Conservation (phyloP, 345 rosid species). For the Gynandropsis gynandra region DNA sequence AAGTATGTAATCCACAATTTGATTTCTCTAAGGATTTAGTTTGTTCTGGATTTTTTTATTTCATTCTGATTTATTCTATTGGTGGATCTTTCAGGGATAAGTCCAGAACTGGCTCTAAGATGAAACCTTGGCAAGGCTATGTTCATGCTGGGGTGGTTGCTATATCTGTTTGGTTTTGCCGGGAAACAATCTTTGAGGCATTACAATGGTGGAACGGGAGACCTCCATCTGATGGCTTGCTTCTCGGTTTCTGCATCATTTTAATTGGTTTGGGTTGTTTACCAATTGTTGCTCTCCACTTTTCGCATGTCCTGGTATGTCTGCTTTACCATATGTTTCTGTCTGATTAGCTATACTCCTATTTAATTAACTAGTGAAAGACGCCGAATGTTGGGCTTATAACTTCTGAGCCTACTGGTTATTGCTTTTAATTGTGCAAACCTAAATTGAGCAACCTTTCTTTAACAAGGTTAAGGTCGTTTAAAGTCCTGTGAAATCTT, state of each 20-base stretch:
- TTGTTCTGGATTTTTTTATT: slow-evolving; percentile 5
- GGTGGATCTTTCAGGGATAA: slow-evolving; percentile 60
- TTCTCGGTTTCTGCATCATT: slow-evolving; percentile 79
- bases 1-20: slow-evolving; percentile 39
- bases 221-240: slow-evolving; percentile 89
- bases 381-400: not conserved
- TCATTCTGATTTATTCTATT: slow-evolving; percentile 1
- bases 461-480: slow-evolving; percentile 12
- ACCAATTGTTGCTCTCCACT: slow-evolving; percentile 87
- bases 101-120: slow-evolving; percentile 70
- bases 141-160: slow-evolving; percentile 76
- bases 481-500: too few species aligned
- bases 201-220: slow-evolving; percentile 96
- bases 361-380: not conserved
- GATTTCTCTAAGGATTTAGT: not conserved
- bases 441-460: slow-evolving; percentile 2
- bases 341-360: slow-evolving; percentile 3
- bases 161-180: slow-evolving; percentile 86
- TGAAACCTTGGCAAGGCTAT: slow-evolving; percentile 99
- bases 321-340: slow-evolving; percentile 3
- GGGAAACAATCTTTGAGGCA: slow-evolving; percentile 94
- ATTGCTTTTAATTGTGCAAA: not conserved
- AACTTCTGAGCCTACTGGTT: too few species aligned
- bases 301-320: slow-evolving; percentile 86
- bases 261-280: slow-evolving; percentile 84